Base-by-base conservation (phyloP, 1,139 yeast species). In the Magnusiomyces suaveolens region DNA sequence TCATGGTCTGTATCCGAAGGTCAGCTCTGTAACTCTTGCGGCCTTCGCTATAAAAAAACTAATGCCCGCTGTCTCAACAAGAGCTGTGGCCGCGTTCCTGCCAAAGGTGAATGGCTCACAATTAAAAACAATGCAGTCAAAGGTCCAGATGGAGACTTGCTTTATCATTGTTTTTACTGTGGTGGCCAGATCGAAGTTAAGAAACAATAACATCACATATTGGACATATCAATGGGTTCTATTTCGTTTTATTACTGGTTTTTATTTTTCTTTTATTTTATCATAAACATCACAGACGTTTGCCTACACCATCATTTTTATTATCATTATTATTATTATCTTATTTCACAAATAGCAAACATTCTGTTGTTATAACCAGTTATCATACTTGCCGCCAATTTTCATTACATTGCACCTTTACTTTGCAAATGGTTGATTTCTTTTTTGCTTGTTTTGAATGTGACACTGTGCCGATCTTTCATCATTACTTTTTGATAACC, bases 21-120 rank as follows among this genome's bases (percentile, higher is more conserved):
- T 18, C 97, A 90, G 71, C 77, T 92, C 63, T 92, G 98, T 74
- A 92, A 92, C 68, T 87, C 96, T 1, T 92, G 98, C 72, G 98
- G 98, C 1, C 75, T 92, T 63, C 77, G 98, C 61, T 92, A 87
- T 72, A 89, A 92, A 70, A 92, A 92, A 72, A 90, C 97, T 0
- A 86, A 87, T 43, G 95, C 96, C 2, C 77, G 97, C 64, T 92
- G 98, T 70, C 75, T 86, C 53, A 85, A 87, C 63, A 70, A 76
- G 4, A 68, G 72, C 24, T 92, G 98, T 72, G 80, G 84, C 60
- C 82, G 92, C 65, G 88, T 92, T 58, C 98, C 98, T 4, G 95
- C 97, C 26, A 89, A 90, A 71, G 94, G 97, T 59, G 97, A 92
- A 72, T 86, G 96, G 88, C 80, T 87, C 20, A 75, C 87, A 39